These are phyloP conservation scores for Paraleonurus japonicus DNA, from an alignment of 257 asterid genomes.

Conservation along the genomic window DNA sequence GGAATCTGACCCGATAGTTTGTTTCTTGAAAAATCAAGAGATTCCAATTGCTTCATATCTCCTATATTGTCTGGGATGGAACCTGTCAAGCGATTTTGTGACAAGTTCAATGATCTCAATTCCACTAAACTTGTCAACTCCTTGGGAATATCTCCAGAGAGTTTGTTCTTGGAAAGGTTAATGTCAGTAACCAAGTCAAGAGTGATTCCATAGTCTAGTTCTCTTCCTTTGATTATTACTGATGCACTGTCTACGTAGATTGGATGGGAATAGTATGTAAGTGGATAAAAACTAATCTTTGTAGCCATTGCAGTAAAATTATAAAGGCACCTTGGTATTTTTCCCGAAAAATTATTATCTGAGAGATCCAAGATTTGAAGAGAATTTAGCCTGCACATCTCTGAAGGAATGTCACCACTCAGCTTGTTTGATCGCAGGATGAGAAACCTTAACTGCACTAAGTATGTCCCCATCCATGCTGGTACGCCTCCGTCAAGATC, in stretches of 20 bases:
- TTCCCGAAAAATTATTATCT: slow-evolving; percentile 28
- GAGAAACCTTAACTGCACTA: slow-evolving; percentile 13
- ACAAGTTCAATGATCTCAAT: not conserved
- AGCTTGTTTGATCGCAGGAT: slow-evolving; percentile 25
- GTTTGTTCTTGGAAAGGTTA: not conserved
- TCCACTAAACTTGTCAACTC: not conserved
- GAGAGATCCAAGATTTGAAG: slow-evolving; percentile 45
- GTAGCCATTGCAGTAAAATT: slow-evolving; percentile 40
- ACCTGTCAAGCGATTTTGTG: not conserved
- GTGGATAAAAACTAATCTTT: not conserved
- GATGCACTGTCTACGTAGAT: not conserved
- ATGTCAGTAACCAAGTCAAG: not conserved
- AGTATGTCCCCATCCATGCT: slow-evolving; percentile 27
- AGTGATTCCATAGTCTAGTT: not conserved
- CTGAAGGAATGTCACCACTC: not conserved
- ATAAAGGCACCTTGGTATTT: slow-evolving; percentile 30
- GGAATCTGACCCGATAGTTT: not conserved
- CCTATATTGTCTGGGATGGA: not conserved
- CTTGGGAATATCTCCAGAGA: not conserved
- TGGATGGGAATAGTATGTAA: not conserved
- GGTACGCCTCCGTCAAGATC: slow-evolving; percentile 22
- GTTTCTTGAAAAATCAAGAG: slow-evolving; percentile 11
- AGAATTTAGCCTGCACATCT: slow-evolving; percentile 26
- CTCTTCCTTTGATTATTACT: not conserved
- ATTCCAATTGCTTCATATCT: slow-evolving; percentile 4